phyloP scores from a whole-genome alignment of 495 filamentous ascomycete genomes.

The Daldinia bambusicola region DNA sequence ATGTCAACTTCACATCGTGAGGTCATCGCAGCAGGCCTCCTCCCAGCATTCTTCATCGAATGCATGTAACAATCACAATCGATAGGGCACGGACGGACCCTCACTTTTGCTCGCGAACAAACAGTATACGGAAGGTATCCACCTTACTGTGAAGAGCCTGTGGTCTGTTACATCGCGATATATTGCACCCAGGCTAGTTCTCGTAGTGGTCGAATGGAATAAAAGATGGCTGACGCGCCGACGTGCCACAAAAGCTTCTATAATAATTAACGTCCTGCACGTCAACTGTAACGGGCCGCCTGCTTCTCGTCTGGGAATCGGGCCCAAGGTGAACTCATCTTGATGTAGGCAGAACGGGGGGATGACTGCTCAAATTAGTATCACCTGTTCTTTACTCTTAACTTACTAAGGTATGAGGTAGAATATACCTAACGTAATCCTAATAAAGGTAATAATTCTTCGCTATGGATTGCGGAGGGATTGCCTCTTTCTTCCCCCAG shows the following conservation, averaged over 20 bases:
- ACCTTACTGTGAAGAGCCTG: not conserved
- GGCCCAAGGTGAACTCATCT: conserved; percentile 23
- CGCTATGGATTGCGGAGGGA: conserved; percentile 32
- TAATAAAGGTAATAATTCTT: not conserved
- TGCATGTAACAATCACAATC: conserved; percentile 8
- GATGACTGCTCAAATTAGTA: conserved; percentile 27
- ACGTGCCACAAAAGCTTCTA: conserved; percentile 15
- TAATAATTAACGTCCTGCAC: conserved; percentile 16
- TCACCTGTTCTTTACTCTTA: conserved; percentile 18
- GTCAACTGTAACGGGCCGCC: conserved; percentile 25
- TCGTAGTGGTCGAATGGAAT: conserved; percentile 36
- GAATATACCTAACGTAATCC: not conserved
- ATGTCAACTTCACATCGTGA: conserved; percentile 23
- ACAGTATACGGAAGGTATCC: conserved; percentile 14
- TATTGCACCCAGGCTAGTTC: conserved; percentile 30
- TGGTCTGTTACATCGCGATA: conserved; percentile 36
- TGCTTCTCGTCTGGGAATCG: conserved; percentile 17
- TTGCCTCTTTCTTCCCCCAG: not conserved
- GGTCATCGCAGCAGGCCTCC: conserved; percentile 26
- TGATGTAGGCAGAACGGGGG: conserved; percentile 19
- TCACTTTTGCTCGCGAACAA: not conserved
- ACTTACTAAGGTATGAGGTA: not conserved
- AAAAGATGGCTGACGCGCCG: conserved; percentile 29
- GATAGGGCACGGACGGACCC: not conserved
- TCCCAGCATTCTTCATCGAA: conserved; percentile 14